Evolutionary conservation across 306 rosid species (phyloP).

Genomic region (Citrullus amarus): DNA sequence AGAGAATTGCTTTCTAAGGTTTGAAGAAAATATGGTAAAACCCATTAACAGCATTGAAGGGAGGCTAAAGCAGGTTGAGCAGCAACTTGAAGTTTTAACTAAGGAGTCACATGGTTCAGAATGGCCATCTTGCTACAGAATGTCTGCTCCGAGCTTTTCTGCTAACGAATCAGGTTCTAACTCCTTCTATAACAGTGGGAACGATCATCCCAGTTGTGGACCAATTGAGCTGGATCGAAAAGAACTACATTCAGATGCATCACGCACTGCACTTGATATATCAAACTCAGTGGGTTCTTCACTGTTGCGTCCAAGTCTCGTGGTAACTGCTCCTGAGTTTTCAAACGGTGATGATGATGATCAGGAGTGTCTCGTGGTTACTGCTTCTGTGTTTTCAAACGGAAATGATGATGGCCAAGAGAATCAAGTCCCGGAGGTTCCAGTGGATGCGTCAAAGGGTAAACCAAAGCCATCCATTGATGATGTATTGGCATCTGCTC

Average conservation of each 20-base stretch:
- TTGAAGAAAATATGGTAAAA: slow-evolving; percentile 72
- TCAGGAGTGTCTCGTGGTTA: slow-evolving; percentile 53
- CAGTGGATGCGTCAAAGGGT: slow-evolving; percentile 19
- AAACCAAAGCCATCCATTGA: slow-evolving; percentile 51
- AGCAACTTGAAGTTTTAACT: slow-evolving; percentile 56
- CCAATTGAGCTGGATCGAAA: slow-evolving; percentile 23
- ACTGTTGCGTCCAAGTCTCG: slow-evolving; percentile 46
- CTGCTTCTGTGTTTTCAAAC: slow-evolving; percentile 67
- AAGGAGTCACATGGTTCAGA: slow-evolving; percentile 34
- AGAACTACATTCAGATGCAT: slow-evolving; percentile 19
- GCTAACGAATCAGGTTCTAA: slow-evolving; percentile 36
- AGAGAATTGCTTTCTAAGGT: slow-evolving; percentile 54
- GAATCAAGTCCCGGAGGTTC: slow-evolving; percentile 12
- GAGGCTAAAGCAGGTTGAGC: slow-evolving; percentile 79
- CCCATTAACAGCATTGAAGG: slow-evolving; percentile 70
- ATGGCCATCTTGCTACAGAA: slow-evolving; percentile 30
- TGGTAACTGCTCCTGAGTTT: slow-evolving; percentile 79
- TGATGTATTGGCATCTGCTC: slow-evolving; percentile 72
- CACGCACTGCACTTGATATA: slow-evolving; percentile 16
- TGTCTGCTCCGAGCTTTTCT: slow-evolving; percentile 50
- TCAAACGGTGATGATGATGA: slow-evolving; percentile 47
- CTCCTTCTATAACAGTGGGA: slow-evolving; percentile 28
- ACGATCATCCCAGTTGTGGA: slow-evolving; percentile 18
- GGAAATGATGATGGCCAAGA: slow-evolving; percentile 46
- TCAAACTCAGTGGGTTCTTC: slow-evolving; percentile 27